Percentiles rank a stretch among this genome's conserved stretches.
Evolutionary conservation across 2,329 filamentous ascomycete species (phyloP).

Genomic region (Aspergillus nomiae): DNA sequence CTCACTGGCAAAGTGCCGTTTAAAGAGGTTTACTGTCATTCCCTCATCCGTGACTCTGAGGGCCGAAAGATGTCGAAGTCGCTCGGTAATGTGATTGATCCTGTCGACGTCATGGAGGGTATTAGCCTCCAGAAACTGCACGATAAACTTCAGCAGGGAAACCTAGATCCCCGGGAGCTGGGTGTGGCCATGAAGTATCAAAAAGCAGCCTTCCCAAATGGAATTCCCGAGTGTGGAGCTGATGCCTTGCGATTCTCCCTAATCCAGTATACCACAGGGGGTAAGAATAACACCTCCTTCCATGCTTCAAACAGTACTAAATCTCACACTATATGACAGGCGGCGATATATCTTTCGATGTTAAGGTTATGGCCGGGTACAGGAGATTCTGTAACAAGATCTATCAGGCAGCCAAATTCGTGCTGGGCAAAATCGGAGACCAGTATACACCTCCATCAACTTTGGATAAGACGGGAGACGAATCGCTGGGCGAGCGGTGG

Average conservation of each 20-base stretch:
- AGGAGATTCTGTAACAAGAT: constrained; percentile 98
- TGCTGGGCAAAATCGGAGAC: constrained; percentile 60
- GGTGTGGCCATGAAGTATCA: constrained; percentile 90
- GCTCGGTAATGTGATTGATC: constrained; percentile 91
- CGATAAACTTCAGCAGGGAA: constrained; percentile 77
- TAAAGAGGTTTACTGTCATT: constrained; percentile 93
- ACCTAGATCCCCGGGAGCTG: constrained; percentile 81
- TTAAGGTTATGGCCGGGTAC: constrained; percentile 91
- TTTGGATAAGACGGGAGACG: constrained; percentile 39
- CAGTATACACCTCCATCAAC: constrained; percentile 45
- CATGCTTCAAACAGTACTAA: background rate
- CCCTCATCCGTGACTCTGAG: constrained; percentile 86
- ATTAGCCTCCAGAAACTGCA: constrained; percentile 78
- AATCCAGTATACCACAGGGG: constrained; percentile 81
- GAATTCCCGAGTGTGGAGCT: constrained; percentile 90
- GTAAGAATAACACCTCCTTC: constrained; percentile 33
- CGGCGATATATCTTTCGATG: constrained; percentile 59
- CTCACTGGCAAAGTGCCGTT: constrained; percentile 91
- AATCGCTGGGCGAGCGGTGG: constrained; percentile 50
- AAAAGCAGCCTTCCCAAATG: constrained; percentile 88
- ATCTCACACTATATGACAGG: constrained; percentile 27
- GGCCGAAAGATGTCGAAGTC: constrained; percentile 98
- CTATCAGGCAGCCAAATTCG: constrained; percentile 95
- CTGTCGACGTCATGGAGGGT: constrained; percentile 87
- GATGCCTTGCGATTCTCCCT: constrained; percentile 91